Evolutionary conservation across 805 yeast species (phyloP), one percentile per base, ranked within the genome.

Genomic region (Cyberlindnera lachancei): DNA sequence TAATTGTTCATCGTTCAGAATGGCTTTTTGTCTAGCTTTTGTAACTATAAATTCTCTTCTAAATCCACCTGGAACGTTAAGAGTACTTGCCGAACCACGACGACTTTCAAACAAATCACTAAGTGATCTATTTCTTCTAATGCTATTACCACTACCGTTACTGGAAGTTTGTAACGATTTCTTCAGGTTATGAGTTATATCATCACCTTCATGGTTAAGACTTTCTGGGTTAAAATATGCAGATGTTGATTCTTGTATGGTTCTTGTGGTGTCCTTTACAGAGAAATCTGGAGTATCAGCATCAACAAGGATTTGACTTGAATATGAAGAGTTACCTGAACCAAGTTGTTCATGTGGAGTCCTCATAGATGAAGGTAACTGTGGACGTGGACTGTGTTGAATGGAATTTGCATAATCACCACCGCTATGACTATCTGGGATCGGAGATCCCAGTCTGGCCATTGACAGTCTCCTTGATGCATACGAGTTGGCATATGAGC

Each of bases 51-150:
- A 82, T 36, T 79, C 84, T 45, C 94, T 63, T 54, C 94, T 66
- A 54, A 83, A 83, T 0, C 92, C 94, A 32, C 92, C 92, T 0
- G 94, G 94, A 9, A 82, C 78, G 41, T 80, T 75, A 26, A 83
- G 53, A 1, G 75, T 75, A 34, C 83, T 71, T 0, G 88, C 90
- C 0, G 86, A 75, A 11, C 73, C 75, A 30, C 83, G 59, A 45
- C 87, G 62, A 8, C 48, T 48, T 5, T 50, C 36, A 15, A 44
- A 15, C 30, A 52, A 15, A 30, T 43, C 44, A 1, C 52, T 33
- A 7, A 44, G 31, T 2, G 55, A 50, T 22, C 45, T 38, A 0
- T 41, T 34, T 26, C 34, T 39, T 27, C 45, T 47, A 17, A 45
- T 13, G 3, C 36, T n/a, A 3, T 41, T 23, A 0, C 33, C 31